These are phyloP conservation scores for Trichosporon sp. DNA, from an alignment of 1,284 basidiomycete species.

Conservation along the genomic window DNA sequence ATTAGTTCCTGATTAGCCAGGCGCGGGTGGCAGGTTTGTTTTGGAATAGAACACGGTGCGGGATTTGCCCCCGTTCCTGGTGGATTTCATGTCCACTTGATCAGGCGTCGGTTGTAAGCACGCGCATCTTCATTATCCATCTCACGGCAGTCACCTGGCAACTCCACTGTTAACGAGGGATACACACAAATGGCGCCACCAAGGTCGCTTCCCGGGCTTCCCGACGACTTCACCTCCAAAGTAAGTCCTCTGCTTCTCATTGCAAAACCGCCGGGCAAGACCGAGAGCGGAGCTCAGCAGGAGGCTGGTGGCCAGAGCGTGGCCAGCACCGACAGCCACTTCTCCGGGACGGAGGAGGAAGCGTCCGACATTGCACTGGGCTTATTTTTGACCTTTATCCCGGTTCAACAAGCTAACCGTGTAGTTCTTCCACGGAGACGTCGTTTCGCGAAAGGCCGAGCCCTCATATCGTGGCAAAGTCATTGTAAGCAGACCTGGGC, in stretches of 20 bases:
- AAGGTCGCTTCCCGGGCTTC: conserved; percentile 45
- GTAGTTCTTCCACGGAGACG: conserved; percentile 45
- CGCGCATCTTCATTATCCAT: conserved; percentile 10
- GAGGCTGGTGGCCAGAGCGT: neutral
- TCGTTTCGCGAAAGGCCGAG: conserved; percentile 38
- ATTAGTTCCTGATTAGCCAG: neutral
- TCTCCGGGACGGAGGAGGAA: neutral
- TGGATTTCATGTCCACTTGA: conserved; percentile 18
- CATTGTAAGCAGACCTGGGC: conserved; percentile 35
- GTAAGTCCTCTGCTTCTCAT: conserved; percentile 29
- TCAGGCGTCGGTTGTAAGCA: conserved; percentile 5
- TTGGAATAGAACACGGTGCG: neutral
- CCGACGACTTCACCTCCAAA: conserved; percentile 46
- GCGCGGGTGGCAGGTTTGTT: neutral
- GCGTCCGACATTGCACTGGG: neutral
- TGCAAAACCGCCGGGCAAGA: neutral
- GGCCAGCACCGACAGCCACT: neutral
- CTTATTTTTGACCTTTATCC: too few species aligned
- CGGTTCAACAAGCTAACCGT: neutral
- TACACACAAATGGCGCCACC: conserved; percentile 31
- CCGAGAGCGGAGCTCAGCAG: neutral
- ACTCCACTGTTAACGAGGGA: neutral
- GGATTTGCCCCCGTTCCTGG: conserved; percentile 19
- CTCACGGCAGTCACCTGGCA: neutral
- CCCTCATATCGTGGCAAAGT: conserved; percentile 41